Conservation (phyloP, 2,329 filamentous ascomycete species). For the Scedosporium aurantiacum region DNA sequence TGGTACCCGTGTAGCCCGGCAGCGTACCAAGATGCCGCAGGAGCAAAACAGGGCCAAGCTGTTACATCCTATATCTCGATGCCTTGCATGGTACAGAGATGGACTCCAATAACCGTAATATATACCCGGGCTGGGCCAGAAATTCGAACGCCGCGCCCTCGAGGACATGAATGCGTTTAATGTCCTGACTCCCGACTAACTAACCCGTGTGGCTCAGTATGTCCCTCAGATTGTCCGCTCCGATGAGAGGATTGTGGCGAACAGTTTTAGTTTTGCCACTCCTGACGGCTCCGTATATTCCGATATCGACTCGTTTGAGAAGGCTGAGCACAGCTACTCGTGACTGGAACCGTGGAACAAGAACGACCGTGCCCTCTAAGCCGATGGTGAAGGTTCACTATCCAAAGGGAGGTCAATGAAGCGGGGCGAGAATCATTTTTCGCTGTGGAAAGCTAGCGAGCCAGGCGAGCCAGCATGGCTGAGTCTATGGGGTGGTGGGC, state of each 20-base stretch:
- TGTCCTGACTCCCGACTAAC: slow-evolving; percentile 66
- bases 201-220: slow-evolving; percentile 89
- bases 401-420: slow-evolving; percentile 54
- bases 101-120: slow-evolving; percentile 51
- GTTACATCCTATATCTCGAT: slow-evolving; percentile 59
- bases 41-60: no score
- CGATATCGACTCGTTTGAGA: slow-evolving; percentile 78
- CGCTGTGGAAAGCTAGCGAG: slow-evolving; percentile 87
- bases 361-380: slow-evolving; percentile 70
- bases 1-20: slow-evolving; percentile 78
- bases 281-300: slow-evolving; percentile 83
- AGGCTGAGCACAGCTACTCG: slow-evolving; percentile 73
- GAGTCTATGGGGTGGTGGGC: slow-evolving; percentile 75
- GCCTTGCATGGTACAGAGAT: slow-evolving; percentile 50
- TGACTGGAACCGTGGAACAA: slow-evolving; percentile 74
- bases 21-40: slow-evolving; percentile 59
- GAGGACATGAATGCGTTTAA: slow-evolving; percentile 81
- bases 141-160: slow-evolving; percentile 79
- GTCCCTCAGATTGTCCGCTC: slow-evolving; percentile 78
- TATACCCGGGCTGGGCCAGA: slow-evolving; percentile 78
- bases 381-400: slow-evolving; percentile 82
- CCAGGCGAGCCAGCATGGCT: slow-evolving; percentile 85
- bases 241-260: slow-evolving; percentile 69
- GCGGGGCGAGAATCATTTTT: slow-evolving; percentile 72
- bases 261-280: slow-evolving; percentile 72